Evolutionary conservation across 768 basidiomycete species (phyloP).

Genomic region (Pleurotus tuoliensis): DNA sequence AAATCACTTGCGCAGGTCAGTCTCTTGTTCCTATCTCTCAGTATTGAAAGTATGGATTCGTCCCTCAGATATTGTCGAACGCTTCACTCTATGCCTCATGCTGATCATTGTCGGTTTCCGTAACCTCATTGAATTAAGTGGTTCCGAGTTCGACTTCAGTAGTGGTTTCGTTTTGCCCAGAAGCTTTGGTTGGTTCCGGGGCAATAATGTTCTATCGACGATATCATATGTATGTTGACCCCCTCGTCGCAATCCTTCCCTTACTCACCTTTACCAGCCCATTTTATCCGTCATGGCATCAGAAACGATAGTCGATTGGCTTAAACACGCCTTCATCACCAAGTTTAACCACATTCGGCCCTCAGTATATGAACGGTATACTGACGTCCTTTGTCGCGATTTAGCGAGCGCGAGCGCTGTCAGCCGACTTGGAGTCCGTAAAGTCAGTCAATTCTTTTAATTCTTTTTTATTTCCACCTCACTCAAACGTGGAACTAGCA

Average conservation of each 20-base stretch:
- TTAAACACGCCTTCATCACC: slow-evolving; percentile 98
- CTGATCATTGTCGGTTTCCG: slow-evolving; percentile 87
- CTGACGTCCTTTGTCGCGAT: slow-evolving; percentile 93
- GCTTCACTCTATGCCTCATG: slow-evolving; percentile 91
- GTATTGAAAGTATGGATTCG: background rate
- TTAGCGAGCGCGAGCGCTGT: slow-evolving; percentile 76
- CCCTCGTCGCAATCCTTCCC: background rate
- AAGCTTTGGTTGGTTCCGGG: slow-evolving; percentile 81
- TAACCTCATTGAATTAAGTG: slow-evolving; percentile 91
- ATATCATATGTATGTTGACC: slow-evolving; percentile 75
- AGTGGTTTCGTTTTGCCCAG: slow-evolving; percentile 73
- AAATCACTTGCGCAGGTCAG: slow-evolving; percentile 94
- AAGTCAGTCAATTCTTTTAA: slow-evolving; percentile 37
- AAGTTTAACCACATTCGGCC: slow-evolving; percentile 99
- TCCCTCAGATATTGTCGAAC: slow-evolving; percentile 86
- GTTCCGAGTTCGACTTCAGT: slow-evolving; percentile 80
- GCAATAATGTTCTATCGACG: slow-evolving; percentile 77
- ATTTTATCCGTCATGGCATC: slow-evolving; percentile 87
- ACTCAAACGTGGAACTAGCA: slow-evolving; percentile 35
- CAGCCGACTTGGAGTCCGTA: slow-evolving; percentile 63
- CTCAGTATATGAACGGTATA: slow-evolving; percentile 91
- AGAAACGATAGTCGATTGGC: slow-evolving; percentile 95
- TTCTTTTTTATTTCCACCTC: slow-evolving; percentile 18
- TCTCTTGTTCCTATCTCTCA: background rate
- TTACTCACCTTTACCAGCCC: slow-evolving; percentile 48